Evolutionary conservation across 1,284 basidiomycete species (phyloP).

Genomic region (Marasmius sp.): DNA sequence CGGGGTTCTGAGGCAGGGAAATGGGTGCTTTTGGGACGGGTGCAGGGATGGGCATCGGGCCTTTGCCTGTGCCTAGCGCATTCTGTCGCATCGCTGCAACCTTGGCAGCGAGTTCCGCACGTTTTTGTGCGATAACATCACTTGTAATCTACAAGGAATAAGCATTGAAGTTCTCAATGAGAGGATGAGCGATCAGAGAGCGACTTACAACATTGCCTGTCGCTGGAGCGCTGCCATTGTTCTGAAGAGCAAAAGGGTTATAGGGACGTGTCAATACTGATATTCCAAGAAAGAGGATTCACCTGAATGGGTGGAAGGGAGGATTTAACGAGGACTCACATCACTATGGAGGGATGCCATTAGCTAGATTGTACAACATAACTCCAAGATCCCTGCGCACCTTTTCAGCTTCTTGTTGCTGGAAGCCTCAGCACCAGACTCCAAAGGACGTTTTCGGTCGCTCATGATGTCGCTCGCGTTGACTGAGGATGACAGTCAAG

Average conservation of each 20-base stretch:
- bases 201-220: conserved; percentile 40
- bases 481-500: neutral
- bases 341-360: conserved; percentile 43
- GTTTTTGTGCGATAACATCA: conserved; percentile 72
- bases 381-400: conserved; percentile 35
- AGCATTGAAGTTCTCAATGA: conserved; percentile 1
- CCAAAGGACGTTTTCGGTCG: conserved; percentile 51
- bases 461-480: conserved; percentile 34
- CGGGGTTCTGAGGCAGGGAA: conserved; percentile 20
- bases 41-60: conserved; percentile 29
- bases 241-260: conserved; percentile 67
- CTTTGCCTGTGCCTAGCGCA: conserved; percentile 33
- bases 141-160: conserved; percentile 32
- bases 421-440: conserved; percentile 48
- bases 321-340: conserved; percentile 58
- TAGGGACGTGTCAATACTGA: conserved; percentile 59
- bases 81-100: conserved; percentile 74
- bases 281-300: conserved; percentile 55
- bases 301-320: conserved; percentile 50
- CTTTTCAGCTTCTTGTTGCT: conserved; percentile 69
- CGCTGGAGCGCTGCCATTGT: conserved; percentile 44
- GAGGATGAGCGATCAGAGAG: neutral
- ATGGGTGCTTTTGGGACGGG: conserved; percentile 23
- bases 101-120: conserved; percentile 83
- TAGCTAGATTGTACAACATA: conserved; percentile 13